These are phyloP conservation scores for Carex parvula DNA, from an alignment of 176 grass and related monocot genomes.

Conservation along the genomic window DNA sequence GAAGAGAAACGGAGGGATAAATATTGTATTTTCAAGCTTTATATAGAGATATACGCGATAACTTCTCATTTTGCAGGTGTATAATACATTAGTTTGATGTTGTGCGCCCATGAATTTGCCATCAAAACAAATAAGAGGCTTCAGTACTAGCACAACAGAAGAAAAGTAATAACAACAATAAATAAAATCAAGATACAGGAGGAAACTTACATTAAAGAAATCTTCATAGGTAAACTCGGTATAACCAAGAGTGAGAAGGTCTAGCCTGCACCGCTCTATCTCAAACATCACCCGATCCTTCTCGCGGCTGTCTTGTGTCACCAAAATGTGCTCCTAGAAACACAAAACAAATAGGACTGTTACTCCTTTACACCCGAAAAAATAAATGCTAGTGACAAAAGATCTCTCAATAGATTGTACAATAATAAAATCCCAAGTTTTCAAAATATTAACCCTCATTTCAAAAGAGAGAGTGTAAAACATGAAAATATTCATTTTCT, in stretches of 20 bases:
- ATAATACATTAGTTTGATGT: not conserved
- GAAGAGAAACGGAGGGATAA: not conserved
- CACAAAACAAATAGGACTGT: not conserved
- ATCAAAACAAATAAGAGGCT: not conserved
- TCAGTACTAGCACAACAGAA: not conserved
- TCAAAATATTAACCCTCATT: not conserved
- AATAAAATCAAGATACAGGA: not conserved
- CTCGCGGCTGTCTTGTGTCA: slow-evolving; percentile 75
- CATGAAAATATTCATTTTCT: not conserved
- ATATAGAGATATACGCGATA: not conserved
- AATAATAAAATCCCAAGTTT: not conserved
- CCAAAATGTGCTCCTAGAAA: slow-evolving; percentile 84
- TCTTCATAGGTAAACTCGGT: slow-evolving; percentile 89
- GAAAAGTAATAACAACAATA: not conserved
- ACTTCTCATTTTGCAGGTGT: not conserved
- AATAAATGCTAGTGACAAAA: not conserved
- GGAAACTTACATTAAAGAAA: slow-evolving; percentile 81
- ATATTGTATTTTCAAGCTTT: not conserved
- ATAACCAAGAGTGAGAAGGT: slow-evolving; percentile 69
- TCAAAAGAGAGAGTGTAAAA: no score
- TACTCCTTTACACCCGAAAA: slow-evolving; percentile 2
- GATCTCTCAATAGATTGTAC: not conserved
- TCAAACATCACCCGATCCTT: slow-evolving; percentile 65
- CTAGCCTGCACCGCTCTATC: slow-evolving; percentile 68
- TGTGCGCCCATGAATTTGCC: not conserved